phyloP scores from a whole-genome alignment of 768 basidiomycete species.

The Xerocomus spinulosus region DNA sequence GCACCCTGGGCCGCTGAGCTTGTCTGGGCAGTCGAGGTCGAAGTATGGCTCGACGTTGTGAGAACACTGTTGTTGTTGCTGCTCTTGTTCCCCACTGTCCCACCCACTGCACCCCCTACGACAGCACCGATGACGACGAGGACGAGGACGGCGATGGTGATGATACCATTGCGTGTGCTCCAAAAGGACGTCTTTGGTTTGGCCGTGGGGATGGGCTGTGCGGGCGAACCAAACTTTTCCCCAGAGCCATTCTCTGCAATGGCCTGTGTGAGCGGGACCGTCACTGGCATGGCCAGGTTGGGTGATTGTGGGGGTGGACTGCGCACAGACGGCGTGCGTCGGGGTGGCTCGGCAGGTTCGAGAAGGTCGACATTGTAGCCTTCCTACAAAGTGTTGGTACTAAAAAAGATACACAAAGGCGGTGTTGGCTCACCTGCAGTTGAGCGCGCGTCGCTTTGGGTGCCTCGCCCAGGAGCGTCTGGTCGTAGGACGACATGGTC shows the following conservation, averaged over 20 bases:
- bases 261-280: conserved; percentile 6
- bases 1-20: too few species aligned
- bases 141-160: conserved; percentile 34
- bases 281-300: conserved; percentile 14
- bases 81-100: conserved; percentile 35
- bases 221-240: conserved; percentile 8
- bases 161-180: conserved; percentile 42
- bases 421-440: conserved; percentile 36
- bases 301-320: conserved; percentile 7
- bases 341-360: conserved; percentile 13
- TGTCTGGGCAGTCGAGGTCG: too few species aligned
- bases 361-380: conserved; percentile 52
- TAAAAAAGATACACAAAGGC: conserved; percentile 1
- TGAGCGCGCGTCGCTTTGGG: conserved; percentile 42
- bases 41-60: too few species aligned
- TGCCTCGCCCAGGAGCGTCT: conserved; percentile 35
- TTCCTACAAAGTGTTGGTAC: too few species aligned
- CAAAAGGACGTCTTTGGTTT: conserved; percentile 39
- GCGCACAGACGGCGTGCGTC: conserved; percentile 21
- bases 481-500: conserved; percentile 37
- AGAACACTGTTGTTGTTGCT: not conserved
- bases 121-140: conserved; percentile 47
- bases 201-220: not conserved
- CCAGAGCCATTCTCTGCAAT: conserved; percentile 9
- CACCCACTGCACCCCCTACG: conserved; percentile 59